Evolutionary conservation across 2,329 filamentous ascomycete genomes (phyloP), one percentile per base, ranked within the genome.

Genomic region (Calonectria ilicicola): DNA sequence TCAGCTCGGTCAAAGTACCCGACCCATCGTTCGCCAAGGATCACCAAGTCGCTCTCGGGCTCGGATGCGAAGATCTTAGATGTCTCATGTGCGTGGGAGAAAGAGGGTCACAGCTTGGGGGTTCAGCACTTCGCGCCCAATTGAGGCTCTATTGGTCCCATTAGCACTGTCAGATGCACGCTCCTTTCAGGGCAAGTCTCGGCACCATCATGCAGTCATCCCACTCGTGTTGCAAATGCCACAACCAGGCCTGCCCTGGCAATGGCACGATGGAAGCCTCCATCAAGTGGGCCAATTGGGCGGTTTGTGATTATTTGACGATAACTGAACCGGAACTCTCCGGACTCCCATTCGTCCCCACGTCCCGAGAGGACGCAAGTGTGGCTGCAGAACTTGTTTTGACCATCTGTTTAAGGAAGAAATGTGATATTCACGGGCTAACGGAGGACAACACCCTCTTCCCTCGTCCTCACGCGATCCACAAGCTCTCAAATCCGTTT

Each of bases 261-360:
- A 12, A 15, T 60, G 53, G 21, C 38, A 15, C 35, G 32, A 35
- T 60, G 21, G 14, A 15, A 63, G 23, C 23, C 40, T 32, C 58
- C 32, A 9, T 29, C 58, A 26, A 7, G 40, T 63, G 58, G 56
- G 14, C 56, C 38, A 68, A 68, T 58, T 38, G 21, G 9, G 14
- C 19, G 40, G 53, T 65, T 26, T 26, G 47, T 38, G 40, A 63
- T 69, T 44, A 58, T 66, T 47, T 72, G 40, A 58, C 42, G 67
- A 74, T 27, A 51, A 27, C 42, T 44, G 29, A 46, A 3, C 60
- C 64, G 32, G 26, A 17, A 21, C 46, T 62, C 56, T 17, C 26
- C 23, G 51, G 21, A 17, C 29, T 56, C 35, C 46, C 27, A 53
- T 63, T 46, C 46, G 58, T 63, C 58, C 44, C 46, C 26, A 51